Percentiles rank a stretch among this genome's conserved stretches.
phyloP scores from a whole-genome alignment of 2,329 filamentous ascomycete genomes.

The Botrytis cinerea region DNA sequence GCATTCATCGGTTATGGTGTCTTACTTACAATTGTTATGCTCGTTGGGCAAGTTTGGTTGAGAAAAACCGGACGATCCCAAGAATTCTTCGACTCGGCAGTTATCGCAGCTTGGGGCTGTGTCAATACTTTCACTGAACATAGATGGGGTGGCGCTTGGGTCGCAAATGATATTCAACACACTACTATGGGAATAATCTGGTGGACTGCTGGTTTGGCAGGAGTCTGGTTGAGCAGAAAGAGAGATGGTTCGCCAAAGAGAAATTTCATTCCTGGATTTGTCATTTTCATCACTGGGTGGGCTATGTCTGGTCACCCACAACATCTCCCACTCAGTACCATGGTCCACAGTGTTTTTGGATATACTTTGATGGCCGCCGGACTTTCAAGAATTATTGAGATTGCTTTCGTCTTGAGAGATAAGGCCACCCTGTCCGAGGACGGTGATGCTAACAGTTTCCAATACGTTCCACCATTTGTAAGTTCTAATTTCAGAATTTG shows the following conservation, averaged over 20 bases:
- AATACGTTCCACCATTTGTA: constrained; percentile 70
- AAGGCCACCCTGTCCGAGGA: constrained; percentile 63
- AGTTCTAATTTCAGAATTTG: constrained; percentile 44
- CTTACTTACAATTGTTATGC: constrained; percentile 77
- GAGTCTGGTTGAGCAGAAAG: constrained; percentile 86
- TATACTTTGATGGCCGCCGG: constrained; percentile 95
- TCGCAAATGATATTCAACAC: constrained; percentile 92
- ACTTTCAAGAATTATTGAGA: constrained; percentile 81
- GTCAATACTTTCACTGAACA: constrained; percentile 99
- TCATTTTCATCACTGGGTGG: constrained; percentile 91
- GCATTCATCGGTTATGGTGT: constrained; percentile 96
- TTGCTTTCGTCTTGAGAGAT: constrained; percentile 84
- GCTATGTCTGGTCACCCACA: constrained; percentile 94
- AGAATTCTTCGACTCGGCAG: constrained; percentile 91
- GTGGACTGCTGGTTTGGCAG: constrained; percentile 92
- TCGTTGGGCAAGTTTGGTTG: constrained; percentile 88
- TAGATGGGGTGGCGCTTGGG: constrained; percentile 87
- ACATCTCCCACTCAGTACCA: constrained; percentile 77
- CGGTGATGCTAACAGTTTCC: constrained; percentile 72
- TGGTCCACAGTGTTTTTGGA: constrained; percentile 86
- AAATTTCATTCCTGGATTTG: constrained; percentile 89
- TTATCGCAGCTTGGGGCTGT: constrained; percentile 94
- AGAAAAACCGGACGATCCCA: constrained; percentile 81
- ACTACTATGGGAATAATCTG: constrained; percentile 99
- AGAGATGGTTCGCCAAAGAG: constrained; percentile 83